Percentiles rank a stretch among this genome's conserved stretches.
Evolutionary conservation across 257 asterid genomes (phyloP).

Genomic region (Fraxinus cuspidata): DNA sequence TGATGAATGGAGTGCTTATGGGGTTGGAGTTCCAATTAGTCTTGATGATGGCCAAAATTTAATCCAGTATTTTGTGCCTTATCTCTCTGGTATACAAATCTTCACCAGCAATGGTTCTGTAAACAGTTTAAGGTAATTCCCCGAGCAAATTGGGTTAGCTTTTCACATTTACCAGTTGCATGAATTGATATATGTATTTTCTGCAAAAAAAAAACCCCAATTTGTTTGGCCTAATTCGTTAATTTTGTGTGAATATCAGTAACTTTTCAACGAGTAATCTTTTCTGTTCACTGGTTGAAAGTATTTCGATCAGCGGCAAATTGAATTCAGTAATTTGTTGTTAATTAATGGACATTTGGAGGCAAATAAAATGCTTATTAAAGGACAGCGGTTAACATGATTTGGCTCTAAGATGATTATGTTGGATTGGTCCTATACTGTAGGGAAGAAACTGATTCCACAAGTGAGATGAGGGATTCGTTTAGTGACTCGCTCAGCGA

Average conservation of each 20-base stretch:
- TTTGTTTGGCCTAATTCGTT: neutral
- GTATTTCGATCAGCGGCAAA: neutral
- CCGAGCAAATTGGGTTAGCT: no score
- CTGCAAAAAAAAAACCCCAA: neutral
- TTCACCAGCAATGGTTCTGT: constrained; percentile 57
- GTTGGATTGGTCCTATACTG: neutral
- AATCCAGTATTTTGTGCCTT: constrained; percentile 86
- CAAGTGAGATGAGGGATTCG: constrained; percentile 49
- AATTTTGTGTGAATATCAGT: neutral
- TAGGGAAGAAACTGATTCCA: constrained; percentile 53
- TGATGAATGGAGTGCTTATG: constrained; percentile 96
- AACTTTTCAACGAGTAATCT: no score
- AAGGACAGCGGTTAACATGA: no score
- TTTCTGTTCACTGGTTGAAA: no score
- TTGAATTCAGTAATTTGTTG: neutral
- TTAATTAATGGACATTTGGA: no score
- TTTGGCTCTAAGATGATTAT: neutral
- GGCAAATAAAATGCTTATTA: no score
- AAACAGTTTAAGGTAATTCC: neutral
- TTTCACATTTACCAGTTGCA: no score
- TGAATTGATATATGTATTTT: no score
- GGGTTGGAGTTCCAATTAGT: constrained; percentile 78
- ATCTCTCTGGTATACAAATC: constrained; percentile 92
- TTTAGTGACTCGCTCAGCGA: constrained; percentile 57
- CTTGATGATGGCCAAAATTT: constrained; percentile 67